phyloP scores from a whole-genome alignment of 306 rosid genomes.

The Prunus dulcis region DNA sequence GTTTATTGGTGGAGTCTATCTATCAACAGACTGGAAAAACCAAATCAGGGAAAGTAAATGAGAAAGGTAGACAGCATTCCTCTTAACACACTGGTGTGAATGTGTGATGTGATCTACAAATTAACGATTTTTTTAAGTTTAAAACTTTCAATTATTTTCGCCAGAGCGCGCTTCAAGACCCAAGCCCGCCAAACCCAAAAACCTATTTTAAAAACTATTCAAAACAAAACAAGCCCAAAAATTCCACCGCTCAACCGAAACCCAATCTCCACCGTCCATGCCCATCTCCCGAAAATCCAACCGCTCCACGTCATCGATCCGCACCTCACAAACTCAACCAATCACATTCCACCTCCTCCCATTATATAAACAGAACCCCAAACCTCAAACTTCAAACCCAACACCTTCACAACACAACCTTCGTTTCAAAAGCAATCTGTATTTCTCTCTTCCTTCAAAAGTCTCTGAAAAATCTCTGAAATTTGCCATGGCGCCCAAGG shows the following conservation, averaged over 20 bases:
- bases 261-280: slow-evolving; percentile 25
- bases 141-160: not conserved
- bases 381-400: accelerated
- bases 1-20: too few species aligned
- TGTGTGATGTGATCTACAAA: too few species aligned
- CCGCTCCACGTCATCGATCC: slow-evolving; percentile 31
- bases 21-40: too few species aligned
- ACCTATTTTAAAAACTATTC: not conserved
- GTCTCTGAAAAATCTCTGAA: not conserved
- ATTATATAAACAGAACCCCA: slow-evolving; percentile 4
- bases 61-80: too few species aligned
- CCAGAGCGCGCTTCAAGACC: not conserved
- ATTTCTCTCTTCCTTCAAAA: not conserved
- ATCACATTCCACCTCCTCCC: slow-evolving; percentile 15
- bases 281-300: not conserved
- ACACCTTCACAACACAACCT: not conserved
- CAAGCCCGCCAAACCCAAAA: slow-evolving; percentile 10
- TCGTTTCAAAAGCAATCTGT: not conserved
- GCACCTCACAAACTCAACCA: not conserved
- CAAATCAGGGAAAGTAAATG: too few species aligned
- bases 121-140: not conserved
- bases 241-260: not conserved
- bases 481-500: slow-evolving; percentile 36
- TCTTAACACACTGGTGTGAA: too few species aligned
- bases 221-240: not conserved